Evolutionary conservation across 257 asterid species (phyloP).

Genomic region (Solanum virginianum): DNA sequence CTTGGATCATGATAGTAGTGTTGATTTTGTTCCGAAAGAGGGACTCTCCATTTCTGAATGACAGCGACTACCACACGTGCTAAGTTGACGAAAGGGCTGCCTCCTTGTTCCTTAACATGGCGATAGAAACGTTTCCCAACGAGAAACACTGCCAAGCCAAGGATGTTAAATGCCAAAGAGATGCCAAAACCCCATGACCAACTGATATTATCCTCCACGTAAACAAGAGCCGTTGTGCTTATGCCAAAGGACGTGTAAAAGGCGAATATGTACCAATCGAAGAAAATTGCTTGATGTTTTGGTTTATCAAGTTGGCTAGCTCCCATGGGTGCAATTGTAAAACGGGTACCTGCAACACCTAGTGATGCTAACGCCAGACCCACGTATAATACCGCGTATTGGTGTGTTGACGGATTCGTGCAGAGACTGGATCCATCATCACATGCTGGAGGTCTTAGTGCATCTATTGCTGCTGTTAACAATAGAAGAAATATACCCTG

Average conservation of each 20-base stretch:
- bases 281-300: constrained; percentile 12
- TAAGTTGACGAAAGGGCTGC: constrained; percentile 42
- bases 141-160: constrained; percentile 14
- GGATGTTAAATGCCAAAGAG: constrained; percentile 5
- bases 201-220: constrained; percentile 21
- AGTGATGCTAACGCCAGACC: constrained; percentile 13
- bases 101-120: constrained; percentile 26
- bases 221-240: constrained; percentile 15
- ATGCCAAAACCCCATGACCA: constrained; percentile 23
- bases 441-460: constrained; percentile 16
- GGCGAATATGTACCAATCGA: constrained; percentile 23
- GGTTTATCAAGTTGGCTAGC: constrained; percentile 19
- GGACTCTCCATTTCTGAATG: constrained; percentile 24
- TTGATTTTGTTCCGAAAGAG: constrained; percentile 16
- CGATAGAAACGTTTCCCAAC: constrained; percentile 16
- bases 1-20: constrained; percentile 30
- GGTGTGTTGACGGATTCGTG: constrained; percentile 6
- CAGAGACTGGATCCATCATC: constrained; percentile 9
- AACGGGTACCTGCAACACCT: constrained; percentile 24
- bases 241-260: constrained; percentile 9
- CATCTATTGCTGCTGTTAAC: constrained; percentile 14
- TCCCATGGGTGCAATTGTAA: constrained; percentile 22
- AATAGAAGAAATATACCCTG: constrained; percentile 18
- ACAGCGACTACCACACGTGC: constrained; percentile 46
- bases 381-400: constrained; percentile 8